Conservation (phyloP, 1,284 basidiomycete species). For the Heliocybe sulcata region DNA sequence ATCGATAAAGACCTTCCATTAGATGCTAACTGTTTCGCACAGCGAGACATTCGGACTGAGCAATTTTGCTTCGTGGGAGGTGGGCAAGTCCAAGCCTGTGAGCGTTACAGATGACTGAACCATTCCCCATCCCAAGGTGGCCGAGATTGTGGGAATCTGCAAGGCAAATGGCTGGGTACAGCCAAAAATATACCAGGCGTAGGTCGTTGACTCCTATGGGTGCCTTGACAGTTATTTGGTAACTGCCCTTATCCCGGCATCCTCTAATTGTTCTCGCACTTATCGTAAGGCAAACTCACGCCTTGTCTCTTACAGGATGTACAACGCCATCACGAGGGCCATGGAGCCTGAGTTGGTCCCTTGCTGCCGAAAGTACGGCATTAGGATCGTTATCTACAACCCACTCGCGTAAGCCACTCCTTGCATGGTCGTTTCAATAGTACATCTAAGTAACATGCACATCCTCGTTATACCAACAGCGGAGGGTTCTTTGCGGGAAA, state of each 20-base stretch:
- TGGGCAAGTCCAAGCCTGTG: slow-evolving; percentile 5
- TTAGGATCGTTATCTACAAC: slow-evolving; percentile 45
- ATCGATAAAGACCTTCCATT: neutral
- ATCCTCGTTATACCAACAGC: slow-evolving; percentile 6
- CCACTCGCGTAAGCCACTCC: slow-evolving; percentile 33
- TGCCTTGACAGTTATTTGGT: neutral
- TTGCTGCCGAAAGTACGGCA: slow-evolving; percentile 45
- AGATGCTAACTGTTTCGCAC: neutral
- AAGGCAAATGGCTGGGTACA: slow-evolving; percentile 41
- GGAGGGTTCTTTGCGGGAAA: slow-evolving; percentile 42
- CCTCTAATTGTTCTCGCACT: slow-evolving; percentile 21
- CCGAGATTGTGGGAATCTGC: slow-evolving; percentile 46
- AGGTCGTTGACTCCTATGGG: slow-evolving; percentile 4
- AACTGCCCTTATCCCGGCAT: slow-evolving; percentile 11
- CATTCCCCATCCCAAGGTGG: slow-evolving; percentile 28
- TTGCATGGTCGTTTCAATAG: neutral
- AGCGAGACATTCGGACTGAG: slow-evolving; percentile 42
- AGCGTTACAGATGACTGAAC: no score
- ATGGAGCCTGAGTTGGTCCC: slow-evolving; percentile 51
- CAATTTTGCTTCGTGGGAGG: slow-evolving; percentile 39
- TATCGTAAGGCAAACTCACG: neutral
- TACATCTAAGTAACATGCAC: neutral
- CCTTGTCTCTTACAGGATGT: slow-evolving; percentile 26
- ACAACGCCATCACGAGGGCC: slow-evolving; percentile 44
- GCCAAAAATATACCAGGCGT: slow-evolving; percentile 47